Base-by-base conservation (phyloP, 2,329 filamentous ascomycete species). In the Oidium heveae region DNA sequence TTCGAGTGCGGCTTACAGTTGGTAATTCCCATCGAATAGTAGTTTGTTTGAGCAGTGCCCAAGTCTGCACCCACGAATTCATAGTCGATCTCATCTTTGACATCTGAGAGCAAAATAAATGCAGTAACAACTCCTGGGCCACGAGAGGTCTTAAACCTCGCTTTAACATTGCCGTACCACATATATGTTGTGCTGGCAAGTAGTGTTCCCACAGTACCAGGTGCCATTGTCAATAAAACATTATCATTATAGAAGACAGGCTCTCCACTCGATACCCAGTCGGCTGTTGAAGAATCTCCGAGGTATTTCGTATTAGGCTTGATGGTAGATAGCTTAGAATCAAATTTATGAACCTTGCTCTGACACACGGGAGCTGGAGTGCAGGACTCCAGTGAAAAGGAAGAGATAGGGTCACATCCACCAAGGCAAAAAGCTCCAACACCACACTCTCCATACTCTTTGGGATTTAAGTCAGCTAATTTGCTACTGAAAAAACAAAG, bases 31-130 rank as follows among this genome's bases (percentile, higher is more conserved):
- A 95, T 88, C 71, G 83, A 95, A 70, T 95, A 98, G 73, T 80
- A 98, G 72, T 98, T 98, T 66, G 87, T 91, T 72, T 98, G 88
- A 18, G 83, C 85, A 58, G 74, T 76, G 50, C 72, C 65, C 58
- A 94, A 72, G 64, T 95, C 85, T 47, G 76, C 76, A 60, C 91
- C 91, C 55, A 98, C 76, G 66, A 84, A 96, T 68, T 98, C 91
- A 66, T 86, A 96, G 70, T 98, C 91, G 63, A 98, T 94, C 69
- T 98, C 91, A 65, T 98, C 91, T 74, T 95, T 94, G 64, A 93
- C 84, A 64, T 96, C 89, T 37, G 84, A 88, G 68, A 95, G 79
- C 64, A 96, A 73, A 66, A 98, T 98, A 66, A 98, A 98, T 33
- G 87, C 89, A 1, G 87, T 93, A n/a, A 98, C 84, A 22, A 98